Percentiles rank a stretch among this genome's conserved stretches.
Conservation (phyloP, 495 filamentous ascomycete species). For the Pyronema domesticum region DNA sequence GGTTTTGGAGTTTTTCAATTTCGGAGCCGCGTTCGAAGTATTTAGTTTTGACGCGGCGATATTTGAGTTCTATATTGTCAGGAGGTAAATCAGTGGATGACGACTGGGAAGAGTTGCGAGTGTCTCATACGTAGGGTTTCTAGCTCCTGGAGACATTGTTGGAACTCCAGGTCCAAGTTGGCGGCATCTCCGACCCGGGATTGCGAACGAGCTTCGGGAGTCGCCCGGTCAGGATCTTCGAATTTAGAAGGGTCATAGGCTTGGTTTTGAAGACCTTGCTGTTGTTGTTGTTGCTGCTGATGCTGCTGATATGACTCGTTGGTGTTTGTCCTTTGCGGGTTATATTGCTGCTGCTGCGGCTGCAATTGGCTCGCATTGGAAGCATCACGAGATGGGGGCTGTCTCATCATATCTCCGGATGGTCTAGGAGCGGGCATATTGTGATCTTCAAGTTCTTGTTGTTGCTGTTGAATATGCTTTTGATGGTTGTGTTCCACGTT, state of each 20-base stretch:
- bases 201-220: conserved; percentile 14
- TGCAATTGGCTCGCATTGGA: conserved; percentile 21
- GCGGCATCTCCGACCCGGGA: conserved; percentile 15
- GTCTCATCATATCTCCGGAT: conserved; percentile 1
- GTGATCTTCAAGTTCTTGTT: conserved; percentile 3
- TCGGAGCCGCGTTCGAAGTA: conserved; percentile 93
- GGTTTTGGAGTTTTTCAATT: conserved; percentile 90
- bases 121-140: conserved; percentile 34
- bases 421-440: conserved; percentile 1
- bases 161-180: conserved; percentile 11
- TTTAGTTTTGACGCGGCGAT: conserved; percentile 90
- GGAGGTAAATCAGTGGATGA: background rate
- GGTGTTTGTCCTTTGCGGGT: conserved; percentile 13
- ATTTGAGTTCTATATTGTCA: conserved; percentile 57
- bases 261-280: conserved; percentile 6
- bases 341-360: conserved; percentile 25
- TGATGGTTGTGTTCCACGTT: conserved; percentile 31
- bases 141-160: conserved; percentile 20
- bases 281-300: background rate
- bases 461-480: conserved; percentile 27
- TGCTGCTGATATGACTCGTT: background rate
- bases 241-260: conserved; percentile 22
- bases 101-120: conserved; percentile 30
- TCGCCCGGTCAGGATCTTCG: conserved; percentile 20
- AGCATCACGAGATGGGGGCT: background rate